A percentile compares a stretch with the other conserved stretches of the same genome.
phyloP scores from a whole-genome alignment of 441 rosid genomes.

The Corymbia calophylla region DNA sequence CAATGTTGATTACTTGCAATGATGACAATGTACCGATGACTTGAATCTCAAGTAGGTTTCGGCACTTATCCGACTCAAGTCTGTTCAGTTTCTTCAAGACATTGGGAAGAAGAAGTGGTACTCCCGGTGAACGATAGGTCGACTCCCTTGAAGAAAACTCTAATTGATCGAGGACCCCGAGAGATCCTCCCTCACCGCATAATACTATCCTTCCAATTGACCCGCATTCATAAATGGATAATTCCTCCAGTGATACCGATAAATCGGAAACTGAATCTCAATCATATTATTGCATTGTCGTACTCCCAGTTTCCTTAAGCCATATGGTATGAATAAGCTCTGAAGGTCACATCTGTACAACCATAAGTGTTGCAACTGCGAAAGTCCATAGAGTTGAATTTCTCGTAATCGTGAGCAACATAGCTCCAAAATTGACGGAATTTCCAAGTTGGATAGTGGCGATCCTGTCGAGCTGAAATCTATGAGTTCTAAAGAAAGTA shows the following conservation, averaged over 20 bases:
- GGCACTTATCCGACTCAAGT: accelerated
- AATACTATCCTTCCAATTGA: background rate
- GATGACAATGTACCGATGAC: too few species aligned
- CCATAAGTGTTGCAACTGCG: accelerated
- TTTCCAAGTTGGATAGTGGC: too few species aligned
- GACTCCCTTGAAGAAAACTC: accelerated
- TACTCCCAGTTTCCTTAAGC: accelerated
- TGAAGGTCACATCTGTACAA: accelerated
- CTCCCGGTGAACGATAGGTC: accelerated
- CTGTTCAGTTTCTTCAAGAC: accelerated
- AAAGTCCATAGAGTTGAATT: background rate
- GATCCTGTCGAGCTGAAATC: too few species aligned
- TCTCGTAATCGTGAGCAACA: accelerated
- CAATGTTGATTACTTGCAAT: accelerated
- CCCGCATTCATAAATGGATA: accelerated
- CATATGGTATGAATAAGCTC: accelerated
- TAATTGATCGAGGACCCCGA: background rate
- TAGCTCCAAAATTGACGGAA: background rate
- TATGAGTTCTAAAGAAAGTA: too few species aligned
- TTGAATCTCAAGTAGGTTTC: background rate
- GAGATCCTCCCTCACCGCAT: background rate
- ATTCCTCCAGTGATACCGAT: background rate
- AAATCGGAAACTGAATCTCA: background rate
- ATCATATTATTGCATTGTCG: accelerated
- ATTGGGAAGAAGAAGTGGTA: background rate